Percentiles rank a stretch among this genome's conserved stretches.
Evolutionary conservation across 352 stramenopile genomes (phyloP).

Genomic region (Elongisporangium prolatum): DNA sequence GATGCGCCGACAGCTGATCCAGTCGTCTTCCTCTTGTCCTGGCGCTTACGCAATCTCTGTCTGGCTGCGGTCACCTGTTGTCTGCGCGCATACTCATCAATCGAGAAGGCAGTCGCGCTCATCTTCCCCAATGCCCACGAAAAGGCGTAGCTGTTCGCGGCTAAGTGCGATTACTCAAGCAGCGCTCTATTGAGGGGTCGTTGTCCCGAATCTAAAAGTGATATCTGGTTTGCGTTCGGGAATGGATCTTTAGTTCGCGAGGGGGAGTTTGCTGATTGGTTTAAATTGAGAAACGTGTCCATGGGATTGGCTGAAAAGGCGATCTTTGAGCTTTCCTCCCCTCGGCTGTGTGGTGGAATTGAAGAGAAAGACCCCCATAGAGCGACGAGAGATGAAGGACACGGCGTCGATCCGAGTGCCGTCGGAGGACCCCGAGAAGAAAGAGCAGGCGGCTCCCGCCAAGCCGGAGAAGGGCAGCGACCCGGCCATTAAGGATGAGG

Average conservation of each 20-base stretch:
- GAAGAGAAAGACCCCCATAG: slow-evolving; percentile 18
- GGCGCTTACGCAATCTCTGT: slow-evolving; percentile 7
- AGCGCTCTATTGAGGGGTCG: not conserved
- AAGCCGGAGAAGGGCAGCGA: slow-evolving; percentile 22
- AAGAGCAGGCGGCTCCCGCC: slow-evolving; percentile 24
- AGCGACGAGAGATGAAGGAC: slow-evolving; percentile 58
- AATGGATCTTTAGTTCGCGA: not conserved
- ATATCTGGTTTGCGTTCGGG: not conserved
- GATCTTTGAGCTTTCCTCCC: slow-evolving; percentile 2
- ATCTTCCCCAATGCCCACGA: slow-evolving; percentile 7
- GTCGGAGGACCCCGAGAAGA: slow-evolving; percentile 50
- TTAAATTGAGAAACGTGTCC: not conserved
- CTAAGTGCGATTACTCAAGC: not conserved
- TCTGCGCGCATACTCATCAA: slow-evolving; percentile 56
- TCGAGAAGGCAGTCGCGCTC: slow-evolving; percentile 32
- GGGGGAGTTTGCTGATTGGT: slow-evolving; percentile 9
- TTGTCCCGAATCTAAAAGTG: slow-evolving; percentile 1
- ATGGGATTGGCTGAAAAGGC: slow-evolving; percentile 16
- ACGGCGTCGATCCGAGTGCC: slow-evolving; percentile 50
- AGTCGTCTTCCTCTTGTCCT: not conserved
- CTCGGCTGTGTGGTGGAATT: not conserved
- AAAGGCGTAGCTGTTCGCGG: not conserved
- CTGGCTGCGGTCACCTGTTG: slow-evolving; percentile 38
- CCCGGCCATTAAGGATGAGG: slow-evolving; percentile 42
- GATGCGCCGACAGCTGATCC: not conserved